Conservation (phyloP, 2,329 filamentous ascomycete genomes). For the Sarocladium brachiariae region DNA sequence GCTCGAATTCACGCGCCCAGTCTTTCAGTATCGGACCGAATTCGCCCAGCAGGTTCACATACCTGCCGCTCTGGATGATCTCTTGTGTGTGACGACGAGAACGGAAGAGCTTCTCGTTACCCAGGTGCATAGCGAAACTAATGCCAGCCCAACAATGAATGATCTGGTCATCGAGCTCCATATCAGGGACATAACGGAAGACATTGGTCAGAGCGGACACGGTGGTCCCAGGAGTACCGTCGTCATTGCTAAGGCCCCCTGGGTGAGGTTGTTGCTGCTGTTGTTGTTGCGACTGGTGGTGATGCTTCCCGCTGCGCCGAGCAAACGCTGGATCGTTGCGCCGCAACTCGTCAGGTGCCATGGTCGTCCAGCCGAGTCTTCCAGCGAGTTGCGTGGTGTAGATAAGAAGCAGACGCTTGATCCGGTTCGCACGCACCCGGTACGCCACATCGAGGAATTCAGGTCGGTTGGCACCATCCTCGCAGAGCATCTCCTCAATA, state of each 20-base stretch:
- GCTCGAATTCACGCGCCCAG: conserved; percentile 78
- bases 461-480: conserved; percentile 51
- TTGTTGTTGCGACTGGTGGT: conserved; percentile 17
- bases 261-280: conserved; percentile 43
- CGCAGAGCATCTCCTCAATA: conserved; percentile 62
- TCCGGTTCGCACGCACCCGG: conserved; percentile 69
- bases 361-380: conserved; percentile 84
- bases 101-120: conserved; percentile 81
- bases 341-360: conserved; percentile 68
- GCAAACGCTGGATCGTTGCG: conserved; percentile 51
- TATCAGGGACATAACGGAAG: conserved; percentile 60
- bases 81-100: conserved; percentile 83
- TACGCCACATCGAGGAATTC: conserved; percentile 71
- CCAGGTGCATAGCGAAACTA: conserved; percentile 84
- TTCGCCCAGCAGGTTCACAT: conserved; percentile 71
- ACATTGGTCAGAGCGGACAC: conserved; percentile 43
- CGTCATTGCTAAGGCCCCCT: conserved; percentile 30
- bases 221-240: conserved; percentile 54
- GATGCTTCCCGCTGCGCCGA: not conserved
- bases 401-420: conserved; percentile 80
- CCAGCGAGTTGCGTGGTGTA: conserved; percentile 94
- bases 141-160: conserved; percentile 92
- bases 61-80: conserved; percentile 79
- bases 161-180: conserved; percentile 61
- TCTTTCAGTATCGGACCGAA: conserved; percentile 72